Conservation (phyloP, 129 eudicot genomes). For the Saussurea involucrata region DNA sequence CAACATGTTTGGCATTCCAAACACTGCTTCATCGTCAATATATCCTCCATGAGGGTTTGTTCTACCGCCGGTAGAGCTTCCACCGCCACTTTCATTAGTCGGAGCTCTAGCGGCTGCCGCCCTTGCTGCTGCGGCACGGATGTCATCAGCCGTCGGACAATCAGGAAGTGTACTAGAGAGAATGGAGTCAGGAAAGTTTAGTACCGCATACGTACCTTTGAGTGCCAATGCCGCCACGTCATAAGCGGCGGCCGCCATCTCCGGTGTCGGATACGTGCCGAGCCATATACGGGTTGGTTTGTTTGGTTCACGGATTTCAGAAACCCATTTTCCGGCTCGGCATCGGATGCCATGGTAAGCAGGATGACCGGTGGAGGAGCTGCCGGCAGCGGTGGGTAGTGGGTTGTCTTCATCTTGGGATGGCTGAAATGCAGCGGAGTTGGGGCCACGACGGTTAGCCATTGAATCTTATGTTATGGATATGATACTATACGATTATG, state of each 20-base stretch:
- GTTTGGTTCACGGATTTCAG: constrained; percentile 47
- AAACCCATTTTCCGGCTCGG: constrained; percentile 52
- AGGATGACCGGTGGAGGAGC: constrained; percentile 39
- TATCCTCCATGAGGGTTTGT: constrained; percentile 16
- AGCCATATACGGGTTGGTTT: constrained; percentile 43
- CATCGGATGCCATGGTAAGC: constrained; percentile 39
- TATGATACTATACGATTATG: too few species aligned
- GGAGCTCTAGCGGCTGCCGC: constrained; percentile 61
- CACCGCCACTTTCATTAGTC: background rate
- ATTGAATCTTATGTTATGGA: background rate
- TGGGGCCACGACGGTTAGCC: constrained; percentile 25
- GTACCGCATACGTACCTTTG: constrained; percentile 44
- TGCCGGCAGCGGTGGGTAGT: constrained; percentile 24
- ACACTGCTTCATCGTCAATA: constrained; percentile 52
- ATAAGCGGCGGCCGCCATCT: constrained; percentile 74
- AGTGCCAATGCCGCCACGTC: constrained; percentile 74
- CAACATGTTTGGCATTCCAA: constrained; percentile 56
- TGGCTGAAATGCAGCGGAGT: background rate
- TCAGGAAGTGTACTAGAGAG: constrained; percentile 57
- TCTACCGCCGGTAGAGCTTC: too few species aligned
- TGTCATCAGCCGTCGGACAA: constrained; percentile 47
- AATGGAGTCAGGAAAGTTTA: constrained; percentile 50
- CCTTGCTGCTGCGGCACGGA: constrained; percentile 67
- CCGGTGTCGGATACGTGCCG: constrained; percentile 60
- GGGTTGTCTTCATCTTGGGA: constrained; percentile 19